phyloP scores from a whole-genome alignment of 1,139 yeast genomes.

The Candida gigantensis region DNA sequence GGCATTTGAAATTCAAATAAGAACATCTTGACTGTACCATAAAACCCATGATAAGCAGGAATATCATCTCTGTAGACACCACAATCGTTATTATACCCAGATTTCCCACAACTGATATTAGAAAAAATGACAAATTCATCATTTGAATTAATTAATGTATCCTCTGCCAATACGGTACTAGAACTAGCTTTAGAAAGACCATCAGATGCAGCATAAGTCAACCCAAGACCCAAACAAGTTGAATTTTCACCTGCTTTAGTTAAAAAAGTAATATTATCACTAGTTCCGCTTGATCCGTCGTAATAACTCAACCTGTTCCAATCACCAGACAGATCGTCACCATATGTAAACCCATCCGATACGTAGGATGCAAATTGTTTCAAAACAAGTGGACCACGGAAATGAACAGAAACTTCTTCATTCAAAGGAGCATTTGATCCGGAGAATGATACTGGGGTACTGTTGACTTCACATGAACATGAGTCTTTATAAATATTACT shows the following conservation, averaged over 20 bases:
- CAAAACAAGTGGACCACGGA: slow-evolving; percentile 87
- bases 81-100: slow-evolving; percentile 59
- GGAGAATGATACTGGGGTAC: slow-evolving; percentile 53
- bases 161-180: slow-evolving; percentile 63
- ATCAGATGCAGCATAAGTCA: slow-evolving; percentile 75
- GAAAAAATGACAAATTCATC: slow-evolving; percentile 79
- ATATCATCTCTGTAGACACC: slow-evolving; percentile 84
- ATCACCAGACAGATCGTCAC: slow-evolving; percentile 39
- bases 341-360: slow-evolving; percentile 42
- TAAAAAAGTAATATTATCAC: slow-evolving; percentile 76
- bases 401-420: slow-evolving; percentile 89
- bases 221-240: slow-evolving; percentile 83
- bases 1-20: slow-evolving; percentile 94
- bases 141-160: slow-evolving; percentile 63
- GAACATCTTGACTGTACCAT: slow-evolving; percentile 76
- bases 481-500: slow-evolving; percentile 46
- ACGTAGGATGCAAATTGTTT: slow-evolving; percentile 67
- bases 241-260: slow-evolving; percentile 76
- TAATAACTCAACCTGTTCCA: slow-evolving; percentile 79
- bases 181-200: slow-evolving; percentile 67
- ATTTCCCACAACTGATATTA: slow-evolving; percentile 57
- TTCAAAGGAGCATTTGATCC: slow-evolving; percentile 82
- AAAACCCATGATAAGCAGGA: slow-evolving; percentile 93
- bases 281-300: slow-evolving; percentile 39
- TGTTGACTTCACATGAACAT: slow-evolving; percentile 62